Evolutionary conservation across 2,329 filamentous ascomycete genomes (phyloP), one percentile per base, ranked within the genome.

Genomic region (Colletotrichum lini): DNA sequence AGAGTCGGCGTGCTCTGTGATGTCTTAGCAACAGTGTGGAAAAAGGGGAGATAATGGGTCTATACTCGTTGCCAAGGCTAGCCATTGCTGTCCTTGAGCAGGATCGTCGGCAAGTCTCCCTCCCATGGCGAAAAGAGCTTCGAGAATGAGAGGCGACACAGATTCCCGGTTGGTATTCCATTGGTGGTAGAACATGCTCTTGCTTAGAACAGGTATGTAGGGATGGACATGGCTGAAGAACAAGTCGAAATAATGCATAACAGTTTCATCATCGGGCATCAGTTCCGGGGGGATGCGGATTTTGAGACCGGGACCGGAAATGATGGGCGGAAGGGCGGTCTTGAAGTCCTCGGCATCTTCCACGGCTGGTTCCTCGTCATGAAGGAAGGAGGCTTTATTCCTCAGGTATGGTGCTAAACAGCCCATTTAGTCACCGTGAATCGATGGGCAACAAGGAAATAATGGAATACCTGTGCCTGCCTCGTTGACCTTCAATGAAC

Each of bases 201-300:
- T 93, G 82, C 96, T 95, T 64, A 98, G 84, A 3, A 98, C 94
- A 0, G 96, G 96, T 2, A 97, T 91, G 76, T 98, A 98, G 0
- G 95, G 95, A 77, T 98, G 96, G 42, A 98, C 93, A 75, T 98
- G 92, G 44, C 88, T 85, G 80, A 98, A 98, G 80, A 94, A 98
- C 53, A 97, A 92, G 49, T 96, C 91, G 79, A 98, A 97, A 79
- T 96, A 97, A 45, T 93, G 89, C 78, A 95, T 84, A 5, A 92
- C 92, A 45, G 94, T 94, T 54, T 94, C 91, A 42, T 98, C 94
- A 40, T 92, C 89, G 1, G 96, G 96, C 95, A 98, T 98, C 77
- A 98, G 88, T 77, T 97, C 95, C 0, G 93, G 94, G 0, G 96
- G 96, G 73, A 98, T 98, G 45, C 94, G 90, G 70, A 98, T 92